A percentile compares a stretch with the other conserved stretches of the same genome.
Conservation (phyloP, 2,329 filamentous ascomycete genomes). For the Beauveria sp. region DNA sequence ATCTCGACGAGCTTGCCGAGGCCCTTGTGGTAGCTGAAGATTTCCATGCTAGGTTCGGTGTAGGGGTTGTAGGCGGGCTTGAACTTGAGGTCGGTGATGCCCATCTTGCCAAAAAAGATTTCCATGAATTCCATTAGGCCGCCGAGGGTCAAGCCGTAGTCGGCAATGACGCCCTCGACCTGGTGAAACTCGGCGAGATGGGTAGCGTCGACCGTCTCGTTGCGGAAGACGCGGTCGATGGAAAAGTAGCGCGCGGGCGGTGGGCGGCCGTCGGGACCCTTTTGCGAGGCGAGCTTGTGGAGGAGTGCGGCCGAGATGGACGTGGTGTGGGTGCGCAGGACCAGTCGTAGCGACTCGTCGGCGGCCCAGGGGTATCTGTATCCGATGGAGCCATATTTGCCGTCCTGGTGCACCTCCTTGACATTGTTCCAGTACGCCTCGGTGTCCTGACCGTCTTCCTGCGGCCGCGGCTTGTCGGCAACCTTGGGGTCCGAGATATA, state of each 20-base stretch:
- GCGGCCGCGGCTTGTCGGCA: constrained; percentile 60
- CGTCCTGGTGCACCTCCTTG: constrained; percentile 76
- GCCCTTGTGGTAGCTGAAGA: constrained; percentile 90
- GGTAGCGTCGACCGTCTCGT: constrained; percentile 94
- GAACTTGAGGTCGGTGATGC: constrained; percentile 76
- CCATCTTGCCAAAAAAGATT: constrained; percentile 95
- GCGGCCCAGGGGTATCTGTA: constrained; percentile 93
- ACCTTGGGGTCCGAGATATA: constrained; percentile 85
- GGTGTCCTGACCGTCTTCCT: constrained; percentile 58
- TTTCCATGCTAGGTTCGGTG: constrained; percentile 96
- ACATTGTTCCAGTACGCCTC: constrained; percentile 84
- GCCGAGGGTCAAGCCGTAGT: constrained; percentile 86
- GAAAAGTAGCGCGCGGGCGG: constrained; percentile 88
- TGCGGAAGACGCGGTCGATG: constrained; percentile 96
- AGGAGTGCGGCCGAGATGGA: constrained; percentile 86
- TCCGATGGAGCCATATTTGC: constrained; percentile 90
- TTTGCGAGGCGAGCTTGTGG: constrained; percentile 77
- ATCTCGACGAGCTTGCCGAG: constrained; percentile 87
- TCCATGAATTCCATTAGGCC: constrained; percentile 91
- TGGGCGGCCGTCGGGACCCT: constrained; percentile 60
- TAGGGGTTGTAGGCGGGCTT: constrained; percentile 93
- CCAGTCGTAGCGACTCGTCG: constrained; percentile 78
- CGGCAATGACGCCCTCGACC: constrained; percentile 95
- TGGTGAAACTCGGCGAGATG: constrained; percentile 98
- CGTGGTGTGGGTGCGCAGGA: constrained; percentile 94